Base-by-base conservation (phyloP, 371 early-diverging fungal genomes). In the Funneliformis caledonium region DNA sequence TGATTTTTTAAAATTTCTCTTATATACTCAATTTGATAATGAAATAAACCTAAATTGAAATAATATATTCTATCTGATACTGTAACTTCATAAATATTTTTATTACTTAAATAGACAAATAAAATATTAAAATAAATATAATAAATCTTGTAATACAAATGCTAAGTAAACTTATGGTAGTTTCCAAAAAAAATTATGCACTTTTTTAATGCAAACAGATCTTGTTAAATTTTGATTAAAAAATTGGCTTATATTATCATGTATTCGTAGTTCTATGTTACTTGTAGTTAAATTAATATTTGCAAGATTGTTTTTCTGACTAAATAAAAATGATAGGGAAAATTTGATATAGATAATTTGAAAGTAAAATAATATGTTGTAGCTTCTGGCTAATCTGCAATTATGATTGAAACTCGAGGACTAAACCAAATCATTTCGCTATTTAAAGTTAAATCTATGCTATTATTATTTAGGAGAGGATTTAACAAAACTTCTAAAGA, bases 31-130 rank as follows among this genome's bases (percentile, higher is more conserved):
- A 70, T 37, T 10, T 47, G 45, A 22, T n/a, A 47, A 22, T 70
- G 9, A 48, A 70, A 70, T 47, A 70, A 22, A 7, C 50, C 70
- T 37, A 70, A 9, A 48, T 70, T 48, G 10, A 70, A 16, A 19
- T 47, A 26, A 48, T 70, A 48, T 26, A 70, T 70, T 10, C 70
- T 47, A 22, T 70, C 70, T 8, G 31, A 10, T 10, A 70, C 48
- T 16, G 10, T 22, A 9, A 48, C 70, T 48, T 70, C 26, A 48
- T 70, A 70, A 22, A 70, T 70, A 70, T 70, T 70, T 37, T 31
- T 64, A 37, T 70, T 26, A 47, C 70, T 70, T 37, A 68, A 68
- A 68, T 26, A 26, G 26, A 26, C 26, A 26, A 47, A 47, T 50
- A 50, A 14, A 50, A 14, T 4, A 50, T 14, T 50, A 14, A 50